These are phyloP conservation scores for Chalciporus piperatus DNA, from an alignment of 768 basidiomycete species.

Conservation along the genomic window DNA sequence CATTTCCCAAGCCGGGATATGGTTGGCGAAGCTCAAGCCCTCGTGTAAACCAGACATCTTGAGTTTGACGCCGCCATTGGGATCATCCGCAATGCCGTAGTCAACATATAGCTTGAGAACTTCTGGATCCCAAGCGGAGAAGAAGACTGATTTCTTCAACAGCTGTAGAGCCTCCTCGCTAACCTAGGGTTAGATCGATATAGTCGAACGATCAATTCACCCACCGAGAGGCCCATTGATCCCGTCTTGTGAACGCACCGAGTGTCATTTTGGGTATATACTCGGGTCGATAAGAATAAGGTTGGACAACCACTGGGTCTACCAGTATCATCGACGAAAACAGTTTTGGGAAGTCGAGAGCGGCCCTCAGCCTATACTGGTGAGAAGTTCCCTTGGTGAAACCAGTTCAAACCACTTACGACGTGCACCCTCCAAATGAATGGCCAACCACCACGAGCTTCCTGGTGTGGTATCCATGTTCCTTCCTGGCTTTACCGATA, in stretches of 20 bases:
- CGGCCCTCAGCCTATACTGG: conserved; percentile 55
- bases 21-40: conserved; percentile 56
- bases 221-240: conserved; percentile 62
- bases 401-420: conserved; percentile 43
- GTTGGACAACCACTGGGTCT: conserved; percentile 66
- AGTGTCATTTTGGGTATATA: conserved; percentile 14
- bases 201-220: conserved; percentile 2
- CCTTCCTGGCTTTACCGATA: conserved; percentile 41
- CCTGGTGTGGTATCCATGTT: conserved; percentile 48
- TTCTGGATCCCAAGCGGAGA: conserved; percentile 64
- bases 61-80: conserved; percentile 45
- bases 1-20: conserved; percentile 16
- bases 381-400: background rate
- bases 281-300: background rate
- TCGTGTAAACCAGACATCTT: conserved; percentile 70
- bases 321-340: conserved; percentile 73
- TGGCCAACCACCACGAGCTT: conserved; percentile 75
- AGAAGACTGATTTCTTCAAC: conserved; percentile 61
- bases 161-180: conserved; percentile 59
- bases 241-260: conserved; percentile 57
- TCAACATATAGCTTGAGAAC: conserved; percentile 61
- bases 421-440: conserved; percentile 78
- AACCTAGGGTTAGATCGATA: background rate
- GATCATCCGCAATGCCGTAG: conserved; percentile 43
- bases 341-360: conserved; percentile 57